Evolutionary conservation across 371 early-diverging fungal species (phyloP), one percentile per base, ranked within the genome.

Genomic region (Fennellomyces sp.): DNA sequence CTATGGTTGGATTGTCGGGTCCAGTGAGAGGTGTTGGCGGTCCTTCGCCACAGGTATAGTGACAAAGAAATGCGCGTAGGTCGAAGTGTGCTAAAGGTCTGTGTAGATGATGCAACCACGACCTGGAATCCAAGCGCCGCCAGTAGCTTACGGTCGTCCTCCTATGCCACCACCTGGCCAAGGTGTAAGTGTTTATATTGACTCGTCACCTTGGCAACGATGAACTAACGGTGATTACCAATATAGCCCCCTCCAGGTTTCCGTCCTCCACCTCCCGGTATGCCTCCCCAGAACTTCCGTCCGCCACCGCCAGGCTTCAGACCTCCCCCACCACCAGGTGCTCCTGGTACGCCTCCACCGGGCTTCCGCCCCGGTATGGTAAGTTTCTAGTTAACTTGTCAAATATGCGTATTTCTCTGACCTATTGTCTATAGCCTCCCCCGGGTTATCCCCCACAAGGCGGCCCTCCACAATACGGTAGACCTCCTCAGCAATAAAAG

Each of bases 1-100:
- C 80, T 27, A 76, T 78, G 69, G 59, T 75, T 38, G 95, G 94
- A 41, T 81, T 96, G 47, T 86, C 89, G 56, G 96, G 94, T 23
- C 96, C 96, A 27, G 91, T 94, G 29, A 86, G 94, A 52, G 96
- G 96, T 41, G 88, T 97, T 42, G 96, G 97, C 59, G 97, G 94
- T 45, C 96, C 97, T 52, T 90, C 92, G 12, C 87, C 90, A 56
- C 85, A 86, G 50, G 80, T 80, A 75, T 66, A 17, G 13, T 10
- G 15, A 29, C 11, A 49, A n/a, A 65, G 69, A 52, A 47, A 33
- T 29, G 35, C 3, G 30, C 17, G 12, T n/a, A 1, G 25, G 13
- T n/a, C n/a, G n/a, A n/a, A n/a, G n/a, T n/a, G n/a, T n/a, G n/a
- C n/a, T n/a, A n/a, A n/a, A n/a, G n/a, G n/a, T 19, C 35, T 47